Evolutionary conservation across 1,284 basidiomycete species (phyloP).

Genomic region (Ceraceosorus bombacis): DNA sequence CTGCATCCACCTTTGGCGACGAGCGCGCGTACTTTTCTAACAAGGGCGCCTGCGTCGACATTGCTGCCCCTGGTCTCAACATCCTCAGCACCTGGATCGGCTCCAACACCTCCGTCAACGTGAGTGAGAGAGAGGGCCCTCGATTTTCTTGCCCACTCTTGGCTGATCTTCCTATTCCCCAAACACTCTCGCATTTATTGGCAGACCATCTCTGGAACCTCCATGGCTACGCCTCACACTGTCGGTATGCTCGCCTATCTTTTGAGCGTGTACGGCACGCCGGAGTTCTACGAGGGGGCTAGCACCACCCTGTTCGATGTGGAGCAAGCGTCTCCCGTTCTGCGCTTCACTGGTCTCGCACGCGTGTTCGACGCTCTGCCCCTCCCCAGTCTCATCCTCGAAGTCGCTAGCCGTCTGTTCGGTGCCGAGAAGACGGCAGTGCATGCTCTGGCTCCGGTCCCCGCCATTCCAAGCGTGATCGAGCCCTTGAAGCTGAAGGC

Average conservation of each 20-base stretch:
- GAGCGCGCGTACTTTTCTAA: slow-evolving; percentile 74
- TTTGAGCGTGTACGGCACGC: slow-evolving; percentile 57
- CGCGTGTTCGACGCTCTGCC: slow-evolving; percentile 38
- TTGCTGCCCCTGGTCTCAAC: slow-evolving; percentile 74
- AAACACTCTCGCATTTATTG: no score
- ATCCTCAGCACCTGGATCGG: slow-evolving; percentile 54
- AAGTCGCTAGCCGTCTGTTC: slow-evolving; percentile 32
- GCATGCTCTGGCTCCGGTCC: slow-evolving; percentile 24
- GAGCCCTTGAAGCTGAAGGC: slow-evolving; percentile 64
- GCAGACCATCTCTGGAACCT: slow-evolving; percentile 60
- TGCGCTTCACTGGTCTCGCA: slow-evolving; percentile 26
- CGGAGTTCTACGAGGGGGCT: slow-evolving; percentile 28
- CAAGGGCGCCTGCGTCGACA: slow-evolving; percentile 62
- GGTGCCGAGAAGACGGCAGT: slow-evolving; percentile 20
- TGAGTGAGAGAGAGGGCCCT: no score
- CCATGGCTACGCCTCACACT: slow-evolving; percentile 58
- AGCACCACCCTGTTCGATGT: slow-evolving; percentile 1
- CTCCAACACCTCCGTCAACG: slow-evolving; percentile 55
- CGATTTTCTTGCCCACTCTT: no score
- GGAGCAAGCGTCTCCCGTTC: slow-evolving; percentile 2
- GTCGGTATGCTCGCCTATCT: slow-evolving; percentile 52
- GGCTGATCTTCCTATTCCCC: no score
- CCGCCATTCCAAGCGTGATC: slow-evolving; percentile 43
- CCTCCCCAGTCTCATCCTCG: slow-evolving; percentile 32
- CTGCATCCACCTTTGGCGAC: slow-evolving; percentile 54